Evolutionary conservation across 768 basidiomycete species (phyloP), one percentile per base, ranked within the genome.

Genomic region (Rhizopogon salebrosus): DNA sequence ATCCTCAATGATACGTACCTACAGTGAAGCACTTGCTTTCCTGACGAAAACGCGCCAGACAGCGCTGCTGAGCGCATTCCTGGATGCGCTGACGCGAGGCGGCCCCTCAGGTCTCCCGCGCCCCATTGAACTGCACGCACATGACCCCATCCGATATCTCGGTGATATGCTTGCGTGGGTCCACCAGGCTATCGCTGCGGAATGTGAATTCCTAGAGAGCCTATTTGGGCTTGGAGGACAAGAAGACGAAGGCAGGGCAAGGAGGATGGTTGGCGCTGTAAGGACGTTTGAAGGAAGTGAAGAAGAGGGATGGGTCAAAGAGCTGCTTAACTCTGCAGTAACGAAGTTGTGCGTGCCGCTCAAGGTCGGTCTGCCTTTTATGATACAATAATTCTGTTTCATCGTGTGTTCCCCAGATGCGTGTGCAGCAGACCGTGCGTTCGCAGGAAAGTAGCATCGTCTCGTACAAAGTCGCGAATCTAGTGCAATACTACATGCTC

Each of bases 121-220:
- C 5, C 92, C 95, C 0, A 98, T 99, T 56, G 97, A 98, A 66
- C 76, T 99, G 3, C 97, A 99, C 63, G 97, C 97, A 0, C 97
- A 99, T 61, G 97, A 99, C 65, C 95, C 97, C 0, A 79, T 93
- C 58, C 84, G 95, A 29, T 99, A 99, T 64, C 84, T 95, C 13
- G 97, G 97, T 13, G 95, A 98, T 69, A 98, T 98, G 91, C 83
- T 98, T 7, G 95, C 95, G 0, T 98, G 95, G 95, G 85, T 98
- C 1, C 95, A 99, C 69, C 95, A 98, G 57, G 82, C 88, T 0
- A 92, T 97, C 55, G 97, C 97, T 0, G 89, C 89, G 1, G 97
- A 99, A 63, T 86, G 86, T 40, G 97, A 98, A 70, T 94, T 95
- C 61, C 77, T 99, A 20, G 94, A 98, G 62, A 77, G 83, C 31